Percentiles rank a stretch among this genome's conserved stretches.
Evolutionary conservation across 2,329 filamentous ascomycete genomes (phyloP).

Genomic region (Colletotrichum melonis): DNA sequence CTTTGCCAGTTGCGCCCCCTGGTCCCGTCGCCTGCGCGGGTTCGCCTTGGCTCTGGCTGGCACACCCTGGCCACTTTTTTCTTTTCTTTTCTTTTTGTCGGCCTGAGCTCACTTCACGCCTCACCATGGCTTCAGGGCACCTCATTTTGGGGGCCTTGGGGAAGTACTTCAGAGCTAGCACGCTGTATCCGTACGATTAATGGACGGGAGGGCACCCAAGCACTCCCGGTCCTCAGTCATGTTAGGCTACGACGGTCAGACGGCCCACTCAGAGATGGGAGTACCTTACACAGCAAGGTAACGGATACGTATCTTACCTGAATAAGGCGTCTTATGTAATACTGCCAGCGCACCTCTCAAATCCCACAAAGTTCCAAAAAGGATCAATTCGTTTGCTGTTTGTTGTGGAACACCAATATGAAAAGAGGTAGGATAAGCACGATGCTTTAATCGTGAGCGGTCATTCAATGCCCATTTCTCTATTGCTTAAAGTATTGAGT

Average conservation of each 20-base stretch:
- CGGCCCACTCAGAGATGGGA: background rate
- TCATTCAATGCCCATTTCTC: background rate
- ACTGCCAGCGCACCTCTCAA: background rate
- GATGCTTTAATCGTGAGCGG: background rate
- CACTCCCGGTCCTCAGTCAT: no score
- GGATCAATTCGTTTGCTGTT: background rate
- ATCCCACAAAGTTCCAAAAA: background rate
- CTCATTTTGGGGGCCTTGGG: background rate
- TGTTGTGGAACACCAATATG: background rate
- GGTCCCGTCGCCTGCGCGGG: conserved; percentile 25
- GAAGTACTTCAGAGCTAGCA: background rate
- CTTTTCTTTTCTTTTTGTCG: background rate
- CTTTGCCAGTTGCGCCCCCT: conserved; percentile 8
- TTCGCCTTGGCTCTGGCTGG: conserved; percentile 25
- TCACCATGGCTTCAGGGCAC: background rate
- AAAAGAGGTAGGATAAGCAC: background rate
- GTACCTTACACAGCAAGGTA: no score
- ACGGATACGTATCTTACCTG: background rate
- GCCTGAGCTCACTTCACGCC: conserved; percentile 8
- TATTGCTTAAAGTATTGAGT: background rate
- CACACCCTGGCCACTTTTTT: conserved; percentile 28
- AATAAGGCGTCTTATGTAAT: background rate
- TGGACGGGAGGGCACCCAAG: background rate
- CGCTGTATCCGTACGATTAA: background rate
- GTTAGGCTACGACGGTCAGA: background rate